Conservation (phyloP, 768 basidiomycete species). For the Collybia nuda region DNA sequence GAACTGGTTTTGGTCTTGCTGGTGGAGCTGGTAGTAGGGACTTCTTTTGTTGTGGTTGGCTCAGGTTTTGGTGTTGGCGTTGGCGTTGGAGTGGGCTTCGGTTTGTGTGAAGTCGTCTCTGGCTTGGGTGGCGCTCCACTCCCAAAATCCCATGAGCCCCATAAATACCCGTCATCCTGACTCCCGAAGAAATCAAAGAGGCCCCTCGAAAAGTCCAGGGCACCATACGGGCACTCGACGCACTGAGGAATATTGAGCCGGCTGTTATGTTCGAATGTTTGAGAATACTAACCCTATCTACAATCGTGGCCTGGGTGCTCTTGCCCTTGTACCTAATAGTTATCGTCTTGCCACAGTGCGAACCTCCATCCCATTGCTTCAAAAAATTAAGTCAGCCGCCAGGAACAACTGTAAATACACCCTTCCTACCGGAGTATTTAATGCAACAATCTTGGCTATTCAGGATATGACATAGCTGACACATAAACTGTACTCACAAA, state of each 20-base stretch:
- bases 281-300: conserved; percentile 51
- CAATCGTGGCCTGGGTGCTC: conserved; percentile 53
- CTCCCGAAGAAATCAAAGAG: conserved; percentile 51
- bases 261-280: neutral
- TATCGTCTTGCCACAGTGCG: conserved; percentile 65
- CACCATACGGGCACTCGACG: conserved; percentile 48
- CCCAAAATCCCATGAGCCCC: conserved; percentile 42
- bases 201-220: conserved; percentile 49
- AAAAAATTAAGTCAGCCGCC: neutral
- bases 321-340: conserved; percentile 63
- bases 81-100: conserved; percentile 6
- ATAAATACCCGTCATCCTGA: conserved; percentile 37
- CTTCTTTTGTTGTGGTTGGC: conserved; percentile 12
- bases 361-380: conserved; percentile 56
- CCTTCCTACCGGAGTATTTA: conserved; percentile 39
- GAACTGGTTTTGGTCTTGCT: conserved; percentile 3
- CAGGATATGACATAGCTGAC: neutral
- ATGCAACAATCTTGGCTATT: conserved; percentile 47
- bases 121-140: conserved; percentile 5
- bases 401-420: neutral
- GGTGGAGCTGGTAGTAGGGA: conserved; percentile 9
- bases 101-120: conserved; percentile 13
- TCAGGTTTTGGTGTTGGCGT: conserved; percentile 8
- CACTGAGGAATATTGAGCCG: conserved; percentile 31
- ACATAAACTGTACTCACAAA: conserved; percentile 33